Base-by-base conservation (phyloP, 2,329 filamentous ascomycete species). In the Diplodia intermedia region DNA sequence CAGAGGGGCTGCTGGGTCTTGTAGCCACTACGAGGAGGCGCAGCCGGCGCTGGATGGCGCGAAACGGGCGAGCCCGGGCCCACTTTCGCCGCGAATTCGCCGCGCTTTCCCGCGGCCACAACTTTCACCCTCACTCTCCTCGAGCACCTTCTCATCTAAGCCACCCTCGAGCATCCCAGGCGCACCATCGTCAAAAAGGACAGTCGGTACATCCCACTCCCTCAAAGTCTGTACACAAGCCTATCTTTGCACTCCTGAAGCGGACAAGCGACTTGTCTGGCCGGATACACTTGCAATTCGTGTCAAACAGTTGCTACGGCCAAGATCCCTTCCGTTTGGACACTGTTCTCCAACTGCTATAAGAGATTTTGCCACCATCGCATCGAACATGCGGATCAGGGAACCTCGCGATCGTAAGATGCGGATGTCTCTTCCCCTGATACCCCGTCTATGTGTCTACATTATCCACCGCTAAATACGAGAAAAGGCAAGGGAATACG, bases 21-120 rank as follows among this genome's bases (percentile, higher is more conserved):
- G 57, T 62, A 62, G 60, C 29, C 29, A 50, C n/a, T 1, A 33
- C 60, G 47, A 63, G 56, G 56, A 61, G 60, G 60, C 60, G 60
- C 60, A 63, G 60, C 60, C 40, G 18, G 18, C 18, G 4, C 2
- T 7, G 15, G 23, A 47, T 47, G 20, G 43, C 43, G 43, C 18
- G 43, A 47, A 47, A 43, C 18, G 23, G 20, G 40, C 20, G 20
- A 50, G 26, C 40, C 11, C 29, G 57, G 40, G 11, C 43, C 56
- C 33, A 20, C 26, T 29, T 53, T 18, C 26, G 50, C 50, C 50
- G 50, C 12, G 15, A 53, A 33, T 20, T 4, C 18, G 53, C 53
- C 53, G 53, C n/a, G 29, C 18, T 12, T 18, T 26, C 26, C 26
- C 52, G 52, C 53, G 53, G 53, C 54, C 54, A 57, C 33, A 1